Evolutionary conservation across 139 green algal genomes (phyloP), one percentile per base, ranked within the genome.

Genomic region (Pleodorina starrii): DNA sequence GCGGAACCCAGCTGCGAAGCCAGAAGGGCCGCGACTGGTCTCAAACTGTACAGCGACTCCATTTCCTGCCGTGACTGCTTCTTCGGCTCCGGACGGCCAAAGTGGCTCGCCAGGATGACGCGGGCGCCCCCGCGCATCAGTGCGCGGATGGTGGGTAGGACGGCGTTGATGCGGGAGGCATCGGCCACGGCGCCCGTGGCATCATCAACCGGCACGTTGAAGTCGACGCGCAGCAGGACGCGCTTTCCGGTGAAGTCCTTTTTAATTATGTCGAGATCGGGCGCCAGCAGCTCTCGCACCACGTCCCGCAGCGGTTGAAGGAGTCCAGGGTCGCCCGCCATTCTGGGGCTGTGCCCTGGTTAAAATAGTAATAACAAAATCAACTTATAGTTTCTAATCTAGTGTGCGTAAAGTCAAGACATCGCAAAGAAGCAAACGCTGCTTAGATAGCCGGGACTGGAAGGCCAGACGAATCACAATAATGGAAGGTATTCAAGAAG

Each of bases 141-240:
- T 14, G 86, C 11, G 17, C 76, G 77, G 73, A 98, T 86, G n/a
- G 95, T 96, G 25, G 96, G 96, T 32, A 98, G 86, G 35, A 93
- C 91, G 16, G 94, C 95, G 17, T 9, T 66, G 40, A 87, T 35
- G n/a, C 57, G 77, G 74, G 83, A 98, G 93, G 48, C 94, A 84
- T 98, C 95, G 0, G 94, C 93, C 72, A 98, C 95, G 44, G 91
- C 92, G 48, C 80, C 80, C 3, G 78, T 83, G 48, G 91, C 51
- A 1, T 76, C 90, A 40, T 94, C 89, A 4, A 96, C 87, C 1
- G 96, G 96, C 12, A 97, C 94, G 86, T 98, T 98, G n/a, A 98
- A 89, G 81, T 97, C 96, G 7, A 91, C 93, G 10, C 96, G 90
- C 2, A 97, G 85, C 76, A 98, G 90, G 21, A 97, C 96, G 0